A percentile compares a stretch with the other conserved stretches of the same genome.
These are phyloP conservation scores for Cladophialophora chaetospira DNA, from an alignment of 2,329 filamentous ascomycete genomes.

Conservation along the genomic window DNA sequence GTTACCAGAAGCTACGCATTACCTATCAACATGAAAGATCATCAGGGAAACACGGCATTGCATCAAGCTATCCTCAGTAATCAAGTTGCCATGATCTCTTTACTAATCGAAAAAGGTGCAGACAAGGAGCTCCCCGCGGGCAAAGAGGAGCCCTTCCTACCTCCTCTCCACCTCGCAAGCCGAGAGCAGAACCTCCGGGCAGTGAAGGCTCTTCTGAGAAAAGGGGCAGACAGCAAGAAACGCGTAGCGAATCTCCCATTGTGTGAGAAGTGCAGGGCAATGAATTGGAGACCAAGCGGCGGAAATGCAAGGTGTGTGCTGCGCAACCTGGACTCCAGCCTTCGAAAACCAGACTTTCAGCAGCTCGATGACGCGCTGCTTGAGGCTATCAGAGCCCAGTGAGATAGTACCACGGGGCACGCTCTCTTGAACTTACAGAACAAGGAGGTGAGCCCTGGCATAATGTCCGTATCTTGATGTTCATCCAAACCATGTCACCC, in stretches of 20 bases:
- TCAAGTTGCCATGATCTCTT: background rate
- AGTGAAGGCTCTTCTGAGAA: background rate
- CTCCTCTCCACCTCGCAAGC: conserved; percentile 1
- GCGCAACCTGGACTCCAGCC: background rate
- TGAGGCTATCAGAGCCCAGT: background rate
- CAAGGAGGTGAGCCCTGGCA: too few relatives aligned
- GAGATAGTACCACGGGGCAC: background rate
- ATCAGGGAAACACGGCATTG: background rate
- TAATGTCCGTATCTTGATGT: too few relatives aligned
- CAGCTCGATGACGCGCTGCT: background rate
- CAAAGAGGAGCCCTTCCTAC: background rate
- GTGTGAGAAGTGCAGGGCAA: background rate
- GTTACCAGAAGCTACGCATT: background rate
- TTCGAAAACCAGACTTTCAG: background rate
- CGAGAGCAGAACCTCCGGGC: background rate
- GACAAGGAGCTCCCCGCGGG: background rate
- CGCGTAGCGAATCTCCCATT: background rate
- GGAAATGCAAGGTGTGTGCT: conserved; percentile 1
- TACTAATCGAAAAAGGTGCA: background rate
- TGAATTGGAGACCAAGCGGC: background rate
- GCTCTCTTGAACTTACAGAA: too few relatives aligned
- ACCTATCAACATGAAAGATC: background rate
- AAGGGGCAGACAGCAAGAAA: background rate
- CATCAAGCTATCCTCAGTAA: background rate
- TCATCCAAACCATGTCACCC: background rate